Evolutionary conservation across 331 rosid species (phyloP).

Genomic region (Malus hybrid): DNA sequence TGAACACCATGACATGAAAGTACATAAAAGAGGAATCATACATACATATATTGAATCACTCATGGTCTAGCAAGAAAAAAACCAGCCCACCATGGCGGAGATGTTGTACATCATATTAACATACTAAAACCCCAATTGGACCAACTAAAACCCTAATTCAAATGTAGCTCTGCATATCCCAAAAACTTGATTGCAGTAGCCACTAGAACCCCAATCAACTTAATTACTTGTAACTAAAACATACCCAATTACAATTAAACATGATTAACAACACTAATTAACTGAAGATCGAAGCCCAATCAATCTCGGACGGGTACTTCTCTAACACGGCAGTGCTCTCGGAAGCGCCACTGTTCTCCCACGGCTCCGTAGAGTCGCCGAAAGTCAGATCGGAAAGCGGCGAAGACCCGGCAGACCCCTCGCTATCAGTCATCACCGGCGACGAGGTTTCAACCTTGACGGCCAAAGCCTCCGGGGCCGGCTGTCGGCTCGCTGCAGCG

Average conservation of each 20-base stretch:
- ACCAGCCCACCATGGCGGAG: constrained; percentile 45
- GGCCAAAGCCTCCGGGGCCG: neutral
- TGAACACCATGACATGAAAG: no score
- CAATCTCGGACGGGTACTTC: constrained; percentile 93
- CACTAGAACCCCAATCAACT: neutral
- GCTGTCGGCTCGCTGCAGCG: neutral
- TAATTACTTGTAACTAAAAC: neutral
- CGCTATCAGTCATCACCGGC: constrained; percentile 55
- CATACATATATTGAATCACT: constrained; percentile 7
- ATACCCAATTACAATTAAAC: constrained; percentile 1
- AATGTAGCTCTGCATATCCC: constrained; percentile 53
- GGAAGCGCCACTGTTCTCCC: constrained; percentile 32
- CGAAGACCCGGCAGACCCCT: constrained; percentile 68
- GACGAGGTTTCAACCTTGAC: constrained; percentile 44
- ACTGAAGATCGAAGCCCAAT: constrained; percentile 69
- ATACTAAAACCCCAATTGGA: neutral
- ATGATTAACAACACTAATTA: neutral
- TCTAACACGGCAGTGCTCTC: constrained; percentile 27
- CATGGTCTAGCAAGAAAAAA: constrained; percentile 58
- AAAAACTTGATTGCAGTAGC: constrained; percentile 73
- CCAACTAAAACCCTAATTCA: constrained; percentile 1
- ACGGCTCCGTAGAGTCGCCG: constrained; percentile 42
- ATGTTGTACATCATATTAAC: constrained; percentile 40
- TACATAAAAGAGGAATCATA: neutral
- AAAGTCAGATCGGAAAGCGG: constrained; percentile 83